These are phyloP conservation scores for Claviceps sp. DNA, from an alignment of 2,329 filamentous ascomycete species.

Conservation along the genomic window DNA sequence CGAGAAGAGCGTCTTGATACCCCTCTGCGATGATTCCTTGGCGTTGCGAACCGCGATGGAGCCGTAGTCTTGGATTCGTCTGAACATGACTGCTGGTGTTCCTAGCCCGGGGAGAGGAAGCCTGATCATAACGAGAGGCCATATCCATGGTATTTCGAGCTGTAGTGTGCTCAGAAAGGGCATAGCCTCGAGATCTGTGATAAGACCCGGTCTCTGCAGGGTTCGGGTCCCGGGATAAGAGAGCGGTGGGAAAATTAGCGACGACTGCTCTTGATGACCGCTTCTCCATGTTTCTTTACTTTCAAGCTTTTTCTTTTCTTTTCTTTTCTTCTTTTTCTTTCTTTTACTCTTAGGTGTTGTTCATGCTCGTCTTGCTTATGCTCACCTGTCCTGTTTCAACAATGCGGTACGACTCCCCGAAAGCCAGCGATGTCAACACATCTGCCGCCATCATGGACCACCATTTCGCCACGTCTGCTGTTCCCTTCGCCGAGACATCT, in stretches of 20 bases:
- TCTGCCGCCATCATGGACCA: conserved; percentile 2
- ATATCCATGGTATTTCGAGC: neutral
- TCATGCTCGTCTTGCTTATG: neutral
- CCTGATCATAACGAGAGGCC: neutral
- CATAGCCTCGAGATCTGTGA: neutral
- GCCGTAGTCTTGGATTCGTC: neutral
- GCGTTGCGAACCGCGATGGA: neutral
- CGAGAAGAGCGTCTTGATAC: neutral
- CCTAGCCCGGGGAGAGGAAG: neutral
- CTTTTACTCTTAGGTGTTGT: neutral
- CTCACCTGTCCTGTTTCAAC: neutral
- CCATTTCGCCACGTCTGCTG: neutral
- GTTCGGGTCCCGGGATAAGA: neutral
- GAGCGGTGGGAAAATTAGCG: neutral
- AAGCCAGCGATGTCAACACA: neutral
- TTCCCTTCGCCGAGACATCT: neutral
- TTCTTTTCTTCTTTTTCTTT: neutral
- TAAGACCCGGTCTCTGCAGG: neutral
- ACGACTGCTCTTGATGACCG: neutral
- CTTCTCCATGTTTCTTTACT: neutral
- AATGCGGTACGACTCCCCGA: neutral
- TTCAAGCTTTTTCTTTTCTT: neutral
- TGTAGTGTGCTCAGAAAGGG: neutral
- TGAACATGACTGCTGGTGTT: neutral
- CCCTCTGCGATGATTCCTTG: neutral